A percentile compares a stretch with the other conserved stretches of the same genome.
Evolutionary conservation across 371 early-diverging fungal genomes (phyloP).

Genomic region (Basidiobolus meristosporus): DNA sequence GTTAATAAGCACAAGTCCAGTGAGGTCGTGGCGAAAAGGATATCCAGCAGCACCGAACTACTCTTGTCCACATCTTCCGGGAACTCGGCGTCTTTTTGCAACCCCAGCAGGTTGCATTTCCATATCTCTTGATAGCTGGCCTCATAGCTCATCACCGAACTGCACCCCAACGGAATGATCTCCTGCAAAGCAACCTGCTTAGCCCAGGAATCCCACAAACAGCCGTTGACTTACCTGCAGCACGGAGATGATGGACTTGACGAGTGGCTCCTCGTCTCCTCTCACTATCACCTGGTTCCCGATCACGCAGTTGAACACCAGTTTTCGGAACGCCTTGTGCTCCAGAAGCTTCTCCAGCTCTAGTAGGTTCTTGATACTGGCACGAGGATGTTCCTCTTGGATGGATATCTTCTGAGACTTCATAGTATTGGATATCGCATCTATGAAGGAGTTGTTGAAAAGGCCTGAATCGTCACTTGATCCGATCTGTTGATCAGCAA

Average conservation of each 20-base stretch:
- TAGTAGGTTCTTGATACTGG: slow-evolving; percentile 10
- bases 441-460: too few relatives aligned
- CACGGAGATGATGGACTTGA: slow-evolving; percentile 8
- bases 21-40: neutral
- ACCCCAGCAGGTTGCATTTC: slow-evolving; percentile 8
- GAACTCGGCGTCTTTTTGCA: slow-evolving; percentile 2
- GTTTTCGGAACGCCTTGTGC: slow-evolving; percentile 9
- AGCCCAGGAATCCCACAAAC: neutral
- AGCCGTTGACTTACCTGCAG: slow-evolving; percentile 8
- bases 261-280: slow-evolving; percentile 9
- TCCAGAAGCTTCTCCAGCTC: slow-evolving; percentile 11
- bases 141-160: slow-evolving; percentile 4
- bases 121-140: slow-evolving; percentile 5
- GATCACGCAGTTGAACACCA: slow-evolving; percentile 15
- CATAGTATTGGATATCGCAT: neutral
- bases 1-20: too few relatives aligned
- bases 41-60: slow-evolving; percentile 2
- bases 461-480: neutral
- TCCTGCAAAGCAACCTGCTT: slow-evolving; percentile 5
- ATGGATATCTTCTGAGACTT: neutral
- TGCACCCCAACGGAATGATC: slow-evolving; percentile 7
- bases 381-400: neutral
- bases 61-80: slow-evolving; percentile 5
- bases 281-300: slow-evolving; percentile 22
- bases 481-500: neutral